These are phyloP conservation scores for Pseudogymnoascus sp. DNA, from an alignment of 2,329 filamentous ascomycete genomes.

Conservation along the genomic window DNA sequence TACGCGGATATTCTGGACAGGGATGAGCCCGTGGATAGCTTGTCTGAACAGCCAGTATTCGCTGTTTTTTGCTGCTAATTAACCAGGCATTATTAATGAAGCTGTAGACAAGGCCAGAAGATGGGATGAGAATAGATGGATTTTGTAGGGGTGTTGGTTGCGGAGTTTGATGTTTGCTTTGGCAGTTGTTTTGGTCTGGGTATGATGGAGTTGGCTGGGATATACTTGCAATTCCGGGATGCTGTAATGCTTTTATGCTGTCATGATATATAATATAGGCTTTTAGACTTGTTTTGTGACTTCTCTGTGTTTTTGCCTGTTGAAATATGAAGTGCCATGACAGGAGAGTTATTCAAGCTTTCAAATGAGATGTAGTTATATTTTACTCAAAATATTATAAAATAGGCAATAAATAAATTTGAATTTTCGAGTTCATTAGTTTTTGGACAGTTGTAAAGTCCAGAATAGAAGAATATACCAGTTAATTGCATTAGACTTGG, in stretches of 20 bases:
- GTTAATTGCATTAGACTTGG: not conserved
- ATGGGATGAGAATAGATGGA: not conserved
- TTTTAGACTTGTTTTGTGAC: not conserved
- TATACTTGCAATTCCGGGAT: not conserved
- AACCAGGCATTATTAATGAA: not conserved
- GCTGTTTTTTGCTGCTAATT: not conserved
- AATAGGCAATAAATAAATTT: not conserved
- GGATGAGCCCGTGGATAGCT: not conserved
- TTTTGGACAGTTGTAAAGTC: not conserved
- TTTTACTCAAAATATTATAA: not conserved
- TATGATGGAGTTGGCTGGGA: not conserved
- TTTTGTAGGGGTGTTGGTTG: not conserved
- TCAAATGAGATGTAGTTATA: no score
- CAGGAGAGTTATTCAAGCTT: not conserved
- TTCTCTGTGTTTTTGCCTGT: not conserved
- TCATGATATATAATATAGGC: not conserved
- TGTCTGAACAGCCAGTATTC: not conserved
- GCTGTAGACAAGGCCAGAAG: not conserved
- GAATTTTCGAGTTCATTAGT: not conserved
- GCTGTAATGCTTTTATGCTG: not conserved
- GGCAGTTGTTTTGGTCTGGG: not conserved
- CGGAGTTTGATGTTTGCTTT: not conserved
- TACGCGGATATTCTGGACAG: no score
- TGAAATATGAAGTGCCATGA: not conserved
- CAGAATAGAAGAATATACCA: not conserved